A percentile compares a stretch with the other conserved stretches of the same genome.
phyloP scores from a whole-genome alignment of 2,329 filamentous ascomycete genomes.

The Arthrobotrys musiformis region DNA sequence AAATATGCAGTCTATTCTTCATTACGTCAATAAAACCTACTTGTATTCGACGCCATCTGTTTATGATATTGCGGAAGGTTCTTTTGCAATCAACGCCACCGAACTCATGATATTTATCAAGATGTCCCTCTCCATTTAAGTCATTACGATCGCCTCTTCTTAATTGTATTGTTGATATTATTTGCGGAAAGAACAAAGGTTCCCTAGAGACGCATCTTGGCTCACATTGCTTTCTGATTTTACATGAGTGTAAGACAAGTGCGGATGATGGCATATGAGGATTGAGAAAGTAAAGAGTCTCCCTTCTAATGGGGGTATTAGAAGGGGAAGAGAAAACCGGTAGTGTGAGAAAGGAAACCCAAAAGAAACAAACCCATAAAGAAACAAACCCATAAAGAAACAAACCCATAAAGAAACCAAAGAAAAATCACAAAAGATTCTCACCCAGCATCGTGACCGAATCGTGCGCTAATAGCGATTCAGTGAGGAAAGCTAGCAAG shows the following conservation, averaged over 20 bases:
- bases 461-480: not conserved
- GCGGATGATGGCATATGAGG: not conserved
- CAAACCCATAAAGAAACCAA: not conserved
- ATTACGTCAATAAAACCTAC: too few species aligned
- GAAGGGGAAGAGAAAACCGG: not conserved
- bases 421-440: not conserved
- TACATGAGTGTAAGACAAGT: slow-evolving; percentile 2
- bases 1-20: too few species aligned
- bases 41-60: too few species aligned
- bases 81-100: too few species aligned
- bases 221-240: slow-evolving; percentile 1
- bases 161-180: not conserved
- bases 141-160: not conserved
- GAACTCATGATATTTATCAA: too few species aligned
- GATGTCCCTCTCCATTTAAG: too few species aligned
- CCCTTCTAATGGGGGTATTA: not conserved
- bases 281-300: not conserved
- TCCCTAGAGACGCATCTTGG: not conserved
- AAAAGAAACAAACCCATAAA: not conserved
- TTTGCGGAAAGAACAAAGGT: not conserved
- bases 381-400: not conserved
- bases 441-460: not conserved
- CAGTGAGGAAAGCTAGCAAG: not conserved
- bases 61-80: too few species aligned
- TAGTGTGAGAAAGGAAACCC: not conserved